Conservation (phyloP, 2,329 filamentous ascomycete species). For the Fusarium algeriense region DNA sequence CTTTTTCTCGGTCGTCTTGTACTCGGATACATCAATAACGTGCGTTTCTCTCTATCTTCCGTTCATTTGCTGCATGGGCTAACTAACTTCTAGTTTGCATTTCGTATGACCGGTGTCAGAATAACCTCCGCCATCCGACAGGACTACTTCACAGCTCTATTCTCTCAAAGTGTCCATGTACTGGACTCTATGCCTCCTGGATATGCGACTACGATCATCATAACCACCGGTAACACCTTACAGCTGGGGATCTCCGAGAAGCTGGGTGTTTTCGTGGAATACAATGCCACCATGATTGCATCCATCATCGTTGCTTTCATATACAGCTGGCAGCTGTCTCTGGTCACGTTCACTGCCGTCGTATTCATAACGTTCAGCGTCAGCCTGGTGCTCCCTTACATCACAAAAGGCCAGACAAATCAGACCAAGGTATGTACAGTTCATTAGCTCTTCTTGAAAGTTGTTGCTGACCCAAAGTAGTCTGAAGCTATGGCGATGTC, state of each 20-base stretch:
- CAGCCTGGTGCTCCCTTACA: conserved; percentile 49
- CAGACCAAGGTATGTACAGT: conserved; percentile 46
- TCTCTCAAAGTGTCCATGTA: conserved; percentile 61
- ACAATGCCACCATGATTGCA: conserved; percentile 51
- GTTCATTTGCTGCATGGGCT: background rate
- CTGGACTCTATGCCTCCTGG: conserved; percentile 64
- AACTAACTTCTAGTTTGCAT: conserved; percentile 52
- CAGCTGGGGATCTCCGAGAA: conserved; percentile 68
- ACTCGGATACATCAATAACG: background rate
- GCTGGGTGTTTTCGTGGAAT: conserved; percentile 58
- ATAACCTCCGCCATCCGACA: conserved; percentile 64
- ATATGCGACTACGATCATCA: conserved; percentile 64
- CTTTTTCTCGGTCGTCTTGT: background rate
- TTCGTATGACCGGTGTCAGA: conserved; percentile 62
- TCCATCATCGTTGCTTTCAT: conserved; percentile 62
- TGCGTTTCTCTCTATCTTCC: rapidly evolving
- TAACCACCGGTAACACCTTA: conserved; percentile 63
- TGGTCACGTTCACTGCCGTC: conserved; percentile 61
- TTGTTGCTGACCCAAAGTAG: background rate
- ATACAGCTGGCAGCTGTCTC: conserved; percentile 64
- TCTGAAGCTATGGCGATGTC: conserved; percentile 48
- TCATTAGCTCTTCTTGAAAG: rapidly evolving
- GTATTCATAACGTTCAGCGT: conserved; percentile 55
- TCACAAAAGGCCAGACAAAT: conserved; percentile 50
- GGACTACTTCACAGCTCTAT: conserved; percentile 62